Evolutionary conservation across 2,329 filamentous ascomycete genomes (phyloP).

Genomic region (Aspergillus sergii): DNA sequence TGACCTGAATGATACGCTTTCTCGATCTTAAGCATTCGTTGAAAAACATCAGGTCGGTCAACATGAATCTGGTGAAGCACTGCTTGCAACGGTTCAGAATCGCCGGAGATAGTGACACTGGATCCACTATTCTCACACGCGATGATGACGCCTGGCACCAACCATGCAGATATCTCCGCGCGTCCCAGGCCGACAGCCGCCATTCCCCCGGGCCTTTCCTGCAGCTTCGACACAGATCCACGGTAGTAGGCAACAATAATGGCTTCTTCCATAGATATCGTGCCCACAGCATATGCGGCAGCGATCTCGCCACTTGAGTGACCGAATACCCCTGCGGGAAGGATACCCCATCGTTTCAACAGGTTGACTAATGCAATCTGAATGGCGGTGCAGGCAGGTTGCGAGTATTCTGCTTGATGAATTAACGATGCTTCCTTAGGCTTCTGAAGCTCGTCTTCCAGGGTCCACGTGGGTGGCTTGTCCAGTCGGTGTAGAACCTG

Average conservation of each 20-base stretch:
- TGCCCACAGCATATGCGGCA: slow-evolving; percentile 14
- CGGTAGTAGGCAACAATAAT: slow-evolving; percentile 2
- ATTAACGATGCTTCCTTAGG: too few relatives aligned
- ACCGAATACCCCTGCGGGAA: slow-evolving; percentile 26
- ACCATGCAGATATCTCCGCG: background rate
- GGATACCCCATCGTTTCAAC: slow-evolving; percentile 27
- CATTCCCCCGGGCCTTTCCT: slow-evolving; percentile 34
- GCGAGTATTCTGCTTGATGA: too few relatives aligned
- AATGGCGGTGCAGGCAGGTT: slow-evolving; percentile 25
- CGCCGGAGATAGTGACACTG: slow-evolving; percentile 14
- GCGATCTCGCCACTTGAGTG: slow-evolving; percentile 40
- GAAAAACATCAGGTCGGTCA: too few relatives aligned
- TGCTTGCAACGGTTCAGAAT: background rate
- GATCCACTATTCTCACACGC: slow-evolving; percentile 12
- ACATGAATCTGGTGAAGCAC: background rate
- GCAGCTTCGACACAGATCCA: background rate
- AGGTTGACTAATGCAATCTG: slow-evolving; percentile 36
- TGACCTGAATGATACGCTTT: too few relatives aligned
- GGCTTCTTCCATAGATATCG: slow-evolving; percentile 15
- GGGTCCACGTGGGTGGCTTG: too few relatives aligned
- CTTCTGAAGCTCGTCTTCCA: too few relatives aligned
- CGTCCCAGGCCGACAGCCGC: slow-evolving; percentile 26
- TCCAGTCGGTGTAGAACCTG: too few relatives aligned
- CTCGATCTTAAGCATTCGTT: too few relatives aligned
- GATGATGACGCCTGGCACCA: background rate